Conservation (phyloP, 2,329 filamentous ascomycete species). For the Phoma sp. region DNA sequence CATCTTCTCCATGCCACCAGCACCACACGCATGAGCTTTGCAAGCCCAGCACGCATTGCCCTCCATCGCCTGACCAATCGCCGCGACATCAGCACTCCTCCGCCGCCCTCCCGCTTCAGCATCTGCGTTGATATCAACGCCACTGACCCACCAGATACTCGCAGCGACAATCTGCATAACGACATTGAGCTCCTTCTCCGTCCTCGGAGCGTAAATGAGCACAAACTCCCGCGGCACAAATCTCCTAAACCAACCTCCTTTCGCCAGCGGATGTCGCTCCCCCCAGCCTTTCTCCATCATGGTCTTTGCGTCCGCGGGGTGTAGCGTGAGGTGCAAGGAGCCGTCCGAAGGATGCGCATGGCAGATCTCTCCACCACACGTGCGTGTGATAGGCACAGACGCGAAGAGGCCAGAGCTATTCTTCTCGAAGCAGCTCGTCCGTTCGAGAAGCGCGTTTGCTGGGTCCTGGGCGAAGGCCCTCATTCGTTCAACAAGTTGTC, state of each 20-base stretch:
- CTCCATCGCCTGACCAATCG: slow-evolving; percentile 27
- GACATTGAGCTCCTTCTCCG: slow-evolving; percentile 70
- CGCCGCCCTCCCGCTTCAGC: slow-evolving; percentile 21
- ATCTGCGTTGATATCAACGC: slow-evolving; percentile 41
- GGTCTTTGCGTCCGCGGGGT: slow-evolving; percentile 76
- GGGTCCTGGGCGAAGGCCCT: slow-evolving; percentile 32
- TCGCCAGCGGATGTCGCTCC: slow-evolving; percentile 71
- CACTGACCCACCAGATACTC: slow-evolving; percentile 72
- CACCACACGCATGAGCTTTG: slow-evolving; percentile 34
- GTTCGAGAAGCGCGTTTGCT: slow-evolving; percentile 52
- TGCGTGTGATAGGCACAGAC: slow-evolving; percentile 69
- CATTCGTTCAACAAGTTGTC: slow-evolving; percentile 26
- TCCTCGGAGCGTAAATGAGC: slow-evolving; percentile 81
- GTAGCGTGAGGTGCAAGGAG: slow-evolving; percentile 80
- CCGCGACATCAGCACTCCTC: slow-evolving; percentile 34
- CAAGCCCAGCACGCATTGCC: slow-evolving; percentile 37
- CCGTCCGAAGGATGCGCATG: slow-evolving; percentile 81
- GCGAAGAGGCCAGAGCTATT: slow-evolving; percentile 80
- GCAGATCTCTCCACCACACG: slow-evolving; percentile 80
- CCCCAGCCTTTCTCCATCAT: slow-evolving; percentile 82
- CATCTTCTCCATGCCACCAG: slow-evolving; percentile 34
- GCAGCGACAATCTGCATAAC: slow-evolving; percentile 76
- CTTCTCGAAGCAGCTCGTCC: slow-evolving; percentile 81
- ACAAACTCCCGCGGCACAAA: slow-evolving; percentile 79
- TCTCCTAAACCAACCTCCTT: slow-evolving; percentile 69